Base-by-base conservation (phyloP, 768 basidiomycete genomes). In the Rhodotorula graminis region DNA sequence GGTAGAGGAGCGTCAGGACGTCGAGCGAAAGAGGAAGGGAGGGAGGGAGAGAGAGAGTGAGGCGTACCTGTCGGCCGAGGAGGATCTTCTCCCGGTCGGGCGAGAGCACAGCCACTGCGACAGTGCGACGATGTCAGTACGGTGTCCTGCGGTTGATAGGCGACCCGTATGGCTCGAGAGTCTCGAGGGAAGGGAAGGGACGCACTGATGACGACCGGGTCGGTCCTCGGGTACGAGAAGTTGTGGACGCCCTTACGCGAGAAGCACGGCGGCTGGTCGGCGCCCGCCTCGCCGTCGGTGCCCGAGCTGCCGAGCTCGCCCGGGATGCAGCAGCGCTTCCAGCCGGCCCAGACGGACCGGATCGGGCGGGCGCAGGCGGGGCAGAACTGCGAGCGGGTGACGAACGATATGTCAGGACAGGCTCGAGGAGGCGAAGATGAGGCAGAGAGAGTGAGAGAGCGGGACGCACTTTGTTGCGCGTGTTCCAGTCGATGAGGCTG, bases 401-500 rank as follows among this genome's bases (percentile, higher is more conserved):
- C 4, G n/a, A 27, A 37, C 21, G 56, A 33, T 1, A n/a, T 12
- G 31, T 29, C 14, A 4, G 29, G 15, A 10, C 15, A n/a, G 23
- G 21, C 21, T 19, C 10, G 49, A 60, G 62, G 44, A 3, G 37
- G 29, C 42, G 67, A n/a, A 23, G 47, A 18, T 8, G 10, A 61
- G 29, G 6, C 61, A 21, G 50, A 37, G 11, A 29, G 47, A 52
- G 29, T 59, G 62, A 52, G 11, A 40, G 15, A 29, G 57, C 53
- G 37, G 23, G 27, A 76, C 83, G 47, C 77, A 87, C 93, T 84
- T 88, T 91, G 81, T 94, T 95, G 65, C 93, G 84, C 62, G 83
- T 84, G 80, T 96, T 98, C 95, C 95, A 99, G 79, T 98, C 95
- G 6, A 90, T 84, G 86, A 97, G 83, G 56, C 88, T 89, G 67